Evolutionary conservation across 1,284 basidiomycete species (phyloP).

Genomic region (Cutaneotrichosporon sp.): DNA sequence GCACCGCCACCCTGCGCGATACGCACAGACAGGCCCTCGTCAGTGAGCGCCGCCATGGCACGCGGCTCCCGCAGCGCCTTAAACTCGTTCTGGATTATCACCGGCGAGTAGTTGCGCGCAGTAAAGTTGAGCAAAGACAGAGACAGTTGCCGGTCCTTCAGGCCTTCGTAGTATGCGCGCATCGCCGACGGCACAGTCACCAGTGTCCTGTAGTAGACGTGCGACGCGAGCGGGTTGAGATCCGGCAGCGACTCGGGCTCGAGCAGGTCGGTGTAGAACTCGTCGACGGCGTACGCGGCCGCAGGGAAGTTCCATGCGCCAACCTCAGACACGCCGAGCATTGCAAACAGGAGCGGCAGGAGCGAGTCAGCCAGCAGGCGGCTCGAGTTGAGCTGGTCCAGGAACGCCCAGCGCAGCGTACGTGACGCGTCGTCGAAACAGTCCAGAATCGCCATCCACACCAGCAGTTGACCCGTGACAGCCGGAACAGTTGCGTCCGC

Average conservation of each 20-base stretch:
- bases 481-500: constrained; percentile 45
- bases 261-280: constrained; percentile 65
- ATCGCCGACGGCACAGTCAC: constrained; percentile 75
- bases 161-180: constrained; percentile 75
- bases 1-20: constrained; percentile 64
- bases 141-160: constrained; percentile 83
- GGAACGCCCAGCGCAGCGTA: constrained; percentile 56
- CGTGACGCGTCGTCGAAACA: constrained; percentile 68
- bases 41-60: constrained; percentile 60
- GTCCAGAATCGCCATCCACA: constrained; percentile 86
- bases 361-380: constrained; percentile 63
- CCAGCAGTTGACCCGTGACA: constrained; percentile 56
- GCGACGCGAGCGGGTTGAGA: constrained; percentile 65
- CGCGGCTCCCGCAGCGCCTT: constrained; percentile 65
- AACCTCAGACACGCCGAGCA: constrained; percentile 54
- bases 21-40: constrained; percentile 77
- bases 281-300: constrained; percentile 76
- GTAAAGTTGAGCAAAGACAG: constrained; percentile 72
- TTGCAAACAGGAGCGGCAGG: constrained; percentile 67
- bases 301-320: constrained; percentile 46
- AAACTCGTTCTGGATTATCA: constrained; percentile 79
- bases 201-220: constrained; percentile 81
- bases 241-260: constrained; percentile 57
- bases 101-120: constrained; percentile 80
- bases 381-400: constrained; percentile 72